These are phyloP conservation scores for Colletotrichum musicola DNA, from an alignment of 2,329 filamentous ascomycete genomes.

Conservation along the genomic window DNA sequence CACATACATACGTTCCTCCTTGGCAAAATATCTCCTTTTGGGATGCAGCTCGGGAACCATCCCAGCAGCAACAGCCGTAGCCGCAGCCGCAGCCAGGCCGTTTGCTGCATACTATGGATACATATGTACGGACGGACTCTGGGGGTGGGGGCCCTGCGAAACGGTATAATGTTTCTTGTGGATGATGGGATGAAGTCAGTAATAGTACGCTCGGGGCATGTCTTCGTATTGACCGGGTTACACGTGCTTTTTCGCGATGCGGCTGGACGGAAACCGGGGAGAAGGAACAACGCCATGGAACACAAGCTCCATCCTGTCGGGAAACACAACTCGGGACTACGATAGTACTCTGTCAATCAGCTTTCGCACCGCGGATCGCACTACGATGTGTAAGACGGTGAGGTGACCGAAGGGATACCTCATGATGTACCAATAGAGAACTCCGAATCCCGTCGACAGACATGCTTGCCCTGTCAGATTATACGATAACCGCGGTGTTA, in stretches of 20 bases:
- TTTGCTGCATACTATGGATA: not conserved
- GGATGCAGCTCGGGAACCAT: not conserved
- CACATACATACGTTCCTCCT: not conserved
- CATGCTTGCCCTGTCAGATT: too few relatives aligned
- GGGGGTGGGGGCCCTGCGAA: constrained; percentile 13
- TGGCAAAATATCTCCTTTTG: not conserved
- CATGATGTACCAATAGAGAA: not conserved
- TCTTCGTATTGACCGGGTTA: constrained; percentile 1
- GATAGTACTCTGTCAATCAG: not conserved
- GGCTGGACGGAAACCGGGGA: constrained; percentile 17
- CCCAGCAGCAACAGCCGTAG: not conserved
- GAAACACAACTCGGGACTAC: not conserved
- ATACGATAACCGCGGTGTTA: not conserved
- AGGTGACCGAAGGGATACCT: not conserved
- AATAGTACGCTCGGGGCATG: not conserved
- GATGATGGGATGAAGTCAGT: constrained; percentile 30
- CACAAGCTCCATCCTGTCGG: constrained; percentile 8
- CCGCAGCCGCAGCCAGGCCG: too few relatives aligned
- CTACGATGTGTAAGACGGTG: not conserved
- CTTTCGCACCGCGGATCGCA: not conserved
- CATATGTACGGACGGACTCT: constrained; percentile 2
- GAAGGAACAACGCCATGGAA: constrained; percentile 26
- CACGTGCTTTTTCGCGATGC: constrained; percentile 13
- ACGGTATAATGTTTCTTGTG: constrained; percentile 24
- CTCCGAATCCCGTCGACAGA: too few relatives aligned